Evolutionary conservation across 225 moss, liverwort and hornwort species (phyloP), one percentile per base, ranked within the genome.

Genomic region (Straminergon stramineum): DNA sequence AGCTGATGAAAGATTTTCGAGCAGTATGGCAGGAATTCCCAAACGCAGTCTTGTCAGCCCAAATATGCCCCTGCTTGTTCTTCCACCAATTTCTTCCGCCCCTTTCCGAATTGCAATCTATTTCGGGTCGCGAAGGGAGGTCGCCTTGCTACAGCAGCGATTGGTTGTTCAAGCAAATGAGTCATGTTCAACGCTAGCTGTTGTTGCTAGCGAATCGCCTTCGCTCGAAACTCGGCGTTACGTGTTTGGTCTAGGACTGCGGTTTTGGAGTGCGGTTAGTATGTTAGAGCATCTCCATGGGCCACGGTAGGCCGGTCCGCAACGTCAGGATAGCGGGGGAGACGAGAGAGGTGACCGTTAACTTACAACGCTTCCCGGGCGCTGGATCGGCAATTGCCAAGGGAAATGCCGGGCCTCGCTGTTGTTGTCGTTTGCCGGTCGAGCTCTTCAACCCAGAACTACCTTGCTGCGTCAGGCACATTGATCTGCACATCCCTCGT

Each of bases 71-170:
- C 23, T 69, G 48, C 48, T 48, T 48, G 22, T 22, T n/a, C 22
- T 21, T 30, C 94, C 97, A 34, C 93, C 94, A 84, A 90, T 89
- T 19, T 92, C 91, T 48, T 90, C 93, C 74, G 68, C 16, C 21
- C 37, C 20, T 68, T 87, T 89, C 91, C 53, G 82, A 92, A 92
- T 92, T 94, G 82, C 79, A 80, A 82, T 73, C 68, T 4, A 15
- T 37, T 24, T 61, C 80, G 11, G 68, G 74, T 64, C 70, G 75
- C 28, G 89, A 87, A 27, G 93, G 84, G 86, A 93, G 63, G 60
- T 86, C 34, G 51, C 89, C 71, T 85, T 90, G n/a, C 84, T 88
- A 32, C 92, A 81, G n/a, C 86, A 89, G 84, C 90, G 87, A 76
- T 80, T 89, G 53, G 70, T 88, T 35, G 57, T 58, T 24, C 84